These are phyloP conservation scores for Tricholoma sp. DNA, from an alignment of 768 basidiomycete genomes.

Conservation along the genomic window DNA sequence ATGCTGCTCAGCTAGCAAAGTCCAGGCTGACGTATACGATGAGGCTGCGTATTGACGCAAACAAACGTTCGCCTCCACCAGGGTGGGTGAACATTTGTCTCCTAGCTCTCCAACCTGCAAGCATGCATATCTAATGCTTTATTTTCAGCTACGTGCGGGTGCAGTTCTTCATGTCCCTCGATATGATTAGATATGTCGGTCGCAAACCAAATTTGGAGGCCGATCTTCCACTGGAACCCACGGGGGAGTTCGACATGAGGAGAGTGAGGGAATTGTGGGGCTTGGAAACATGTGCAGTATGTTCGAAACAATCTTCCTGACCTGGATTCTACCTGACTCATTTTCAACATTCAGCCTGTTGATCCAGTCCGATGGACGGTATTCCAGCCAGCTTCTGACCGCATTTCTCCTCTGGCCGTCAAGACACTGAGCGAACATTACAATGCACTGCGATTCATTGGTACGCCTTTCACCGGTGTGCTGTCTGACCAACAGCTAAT, in stretches of 20 bases:
- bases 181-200: conserved; percentile 1
- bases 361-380: conserved; percentile 14
- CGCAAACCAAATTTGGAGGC: conserved; percentile 12
- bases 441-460: conserved; percentile 13
- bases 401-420: conserved; percentile 14
- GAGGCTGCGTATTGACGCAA: background rate
- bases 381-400: conserved; percentile 10
- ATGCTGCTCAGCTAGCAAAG: background rate
- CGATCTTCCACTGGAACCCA: conserved; percentile 13
- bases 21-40: background rate
- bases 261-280: conserved; percentile 15
- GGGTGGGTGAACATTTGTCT: conserved; percentile 6
- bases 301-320: background rate
- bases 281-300: conserved; percentile 13
- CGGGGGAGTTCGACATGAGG: conserved; percentile 13
- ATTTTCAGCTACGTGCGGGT: conserved; percentile 13
- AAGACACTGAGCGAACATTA: conserved; percentile 10
- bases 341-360: conserved; percentile 7
- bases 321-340: background rate
- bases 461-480: background rate
- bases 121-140: background rate
- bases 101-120: background rate
- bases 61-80: conserved; percentile 7
- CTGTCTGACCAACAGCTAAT: background rate
- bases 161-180: conserved; percentile 10